Evolutionary conservation across 257 asterid species (phyloP).

Genomic region (Knoxia roxburghii): DNA sequence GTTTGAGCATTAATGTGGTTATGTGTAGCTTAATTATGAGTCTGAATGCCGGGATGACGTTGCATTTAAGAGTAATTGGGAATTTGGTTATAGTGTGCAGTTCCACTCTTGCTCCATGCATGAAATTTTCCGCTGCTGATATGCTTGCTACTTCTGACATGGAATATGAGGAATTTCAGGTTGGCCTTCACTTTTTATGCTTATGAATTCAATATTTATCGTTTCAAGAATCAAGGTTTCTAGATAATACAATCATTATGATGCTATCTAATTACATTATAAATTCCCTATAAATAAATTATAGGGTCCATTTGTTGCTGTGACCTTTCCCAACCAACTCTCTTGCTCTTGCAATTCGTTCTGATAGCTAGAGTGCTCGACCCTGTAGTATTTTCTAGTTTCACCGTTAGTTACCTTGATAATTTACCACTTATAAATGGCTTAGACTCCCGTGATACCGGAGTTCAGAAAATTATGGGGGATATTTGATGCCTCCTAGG

Average conservation of each 20-base stretch:
- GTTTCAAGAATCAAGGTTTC: not conserved
- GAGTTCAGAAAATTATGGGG: not conserved
- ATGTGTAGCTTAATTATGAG: not conserved
- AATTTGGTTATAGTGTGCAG: not conserved
- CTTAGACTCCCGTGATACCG: not conserved
- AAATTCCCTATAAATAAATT: too few relatives aligned
- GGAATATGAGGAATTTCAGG: constrained; percentile 10
- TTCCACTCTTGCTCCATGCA: not conserved
- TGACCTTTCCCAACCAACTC: not conserved
- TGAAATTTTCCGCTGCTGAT: not conserved
- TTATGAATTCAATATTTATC: not conserved
- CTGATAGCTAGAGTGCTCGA: not conserved
- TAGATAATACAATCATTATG: not conserved
- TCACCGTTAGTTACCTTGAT: not conserved
- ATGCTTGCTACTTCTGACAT: constrained; percentile 2
- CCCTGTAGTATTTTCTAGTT: not conserved
- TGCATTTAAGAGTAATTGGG: not conserved
- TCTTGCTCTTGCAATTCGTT: not conserved
- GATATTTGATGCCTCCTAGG: not conserved
- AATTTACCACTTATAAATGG: not conserved
- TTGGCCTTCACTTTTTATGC: not conserved
- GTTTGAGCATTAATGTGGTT: not conserved
- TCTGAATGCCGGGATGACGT: not conserved
- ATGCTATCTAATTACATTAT: not conserved
- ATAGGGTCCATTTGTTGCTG: not conserved